Evolutionary conservation across 805 yeast species (phyloP).

Genomic region (Vanderwaltozyma tropicalis): DNA sequence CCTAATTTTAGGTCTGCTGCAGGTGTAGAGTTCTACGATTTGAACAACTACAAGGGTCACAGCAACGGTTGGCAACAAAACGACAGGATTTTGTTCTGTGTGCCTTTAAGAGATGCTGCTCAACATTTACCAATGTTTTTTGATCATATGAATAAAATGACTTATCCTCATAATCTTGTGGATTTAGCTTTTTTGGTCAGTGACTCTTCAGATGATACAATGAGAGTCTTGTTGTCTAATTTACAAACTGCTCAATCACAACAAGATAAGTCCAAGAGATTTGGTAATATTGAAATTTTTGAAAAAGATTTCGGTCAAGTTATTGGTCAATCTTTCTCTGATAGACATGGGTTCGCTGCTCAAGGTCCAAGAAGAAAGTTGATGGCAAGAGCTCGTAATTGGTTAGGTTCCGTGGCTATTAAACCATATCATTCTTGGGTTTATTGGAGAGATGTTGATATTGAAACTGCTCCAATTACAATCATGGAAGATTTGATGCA

Average conservation of each 20-base stretch:
- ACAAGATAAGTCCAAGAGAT: conserved; percentile 49
- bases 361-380: conserved; percentile 76
- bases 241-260: conserved; percentile 56
- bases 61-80: conserved; percentile 68
- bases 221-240: conserved; percentile 51
- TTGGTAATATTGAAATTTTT: conserved; percentile 77
- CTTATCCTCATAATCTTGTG: conserved; percentile 79
- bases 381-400: conserved; percentile 82
- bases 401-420: conserved; percentile 65
- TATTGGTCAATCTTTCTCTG: conserved; percentile 77
- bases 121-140: conserved; percentile 85
- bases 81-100: conserved; percentile 75
- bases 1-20: conserved; percentile 30
- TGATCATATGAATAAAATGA: conserved; percentile 63
- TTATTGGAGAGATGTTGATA: conserved; percentile 83
- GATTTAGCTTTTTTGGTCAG: conserved; percentile 80
- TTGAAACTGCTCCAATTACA: conserved; percentile 71
- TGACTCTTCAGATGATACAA: conserved; percentile 82
- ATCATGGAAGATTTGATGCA: conserved; percentile 68
- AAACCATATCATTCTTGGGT: conserved; percentile 86
- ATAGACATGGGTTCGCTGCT: conserved; percentile 74
- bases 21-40: conserved; percentile 60
- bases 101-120: conserved; percentile 88
- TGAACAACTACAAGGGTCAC: conserved; percentile 53
- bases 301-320: conserved; percentile 88